A percentile compares a stretch with the other conserved stretches of the same genome.
Conservation (phyloP, 2,329 filamentous ascomycete species). For the Aspergillus fijiensis region DNA sequence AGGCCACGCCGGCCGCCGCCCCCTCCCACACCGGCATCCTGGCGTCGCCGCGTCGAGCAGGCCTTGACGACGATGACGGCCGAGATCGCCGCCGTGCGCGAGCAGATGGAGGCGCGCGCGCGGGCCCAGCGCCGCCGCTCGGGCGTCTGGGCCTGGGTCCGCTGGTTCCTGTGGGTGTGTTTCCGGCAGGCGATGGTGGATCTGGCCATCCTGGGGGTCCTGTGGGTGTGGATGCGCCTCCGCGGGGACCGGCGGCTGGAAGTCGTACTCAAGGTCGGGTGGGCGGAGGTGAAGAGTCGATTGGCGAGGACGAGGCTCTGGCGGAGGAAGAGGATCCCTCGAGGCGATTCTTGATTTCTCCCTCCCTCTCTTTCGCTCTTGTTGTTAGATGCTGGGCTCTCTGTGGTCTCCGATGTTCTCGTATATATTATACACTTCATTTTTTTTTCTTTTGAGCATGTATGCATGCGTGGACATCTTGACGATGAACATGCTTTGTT, state of each 20-base stretch:
- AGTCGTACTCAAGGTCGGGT: slow-evolving; percentile 34
- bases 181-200: slow-evolving; percentile 75
- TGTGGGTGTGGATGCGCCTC: slow-evolving; percentile 44
- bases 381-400: not conserved
- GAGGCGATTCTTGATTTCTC: not conserved
- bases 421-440: not conserved
- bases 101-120: slow-evolving; percentile 78
- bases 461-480: not conserved
- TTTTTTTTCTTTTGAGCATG: not conserved
- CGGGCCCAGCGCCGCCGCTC: slow-evolving; percentile 68
- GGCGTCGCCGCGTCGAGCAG: slow-evolving; percentile 79
- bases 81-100: slow-evolving; percentile 85
- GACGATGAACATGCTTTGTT: slow-evolving; percentile 25
- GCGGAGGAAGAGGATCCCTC: slow-evolving; percentile 9
- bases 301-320: slow-evolving; percentile 30
- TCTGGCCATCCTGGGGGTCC: slow-evolving; percentile 50
- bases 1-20: slow-evolving; percentile 12
- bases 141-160: slow-evolving; percentile 67
- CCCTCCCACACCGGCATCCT: slow-evolving; percentile 46
- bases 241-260: slow-evolving; percentile 46
- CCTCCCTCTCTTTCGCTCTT: no score
- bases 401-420: slow-evolving; percentile 1
- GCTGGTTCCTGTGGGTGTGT: slow-evolving; percentile 67
- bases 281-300: slow-evolving; percentile 35
- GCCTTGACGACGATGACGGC: slow-evolving; percentile 86